Evolutionary conservation across 2,329 filamentous ascomycete genomes (phyloP).

Genomic region (Ustulina deusta): DNA sequence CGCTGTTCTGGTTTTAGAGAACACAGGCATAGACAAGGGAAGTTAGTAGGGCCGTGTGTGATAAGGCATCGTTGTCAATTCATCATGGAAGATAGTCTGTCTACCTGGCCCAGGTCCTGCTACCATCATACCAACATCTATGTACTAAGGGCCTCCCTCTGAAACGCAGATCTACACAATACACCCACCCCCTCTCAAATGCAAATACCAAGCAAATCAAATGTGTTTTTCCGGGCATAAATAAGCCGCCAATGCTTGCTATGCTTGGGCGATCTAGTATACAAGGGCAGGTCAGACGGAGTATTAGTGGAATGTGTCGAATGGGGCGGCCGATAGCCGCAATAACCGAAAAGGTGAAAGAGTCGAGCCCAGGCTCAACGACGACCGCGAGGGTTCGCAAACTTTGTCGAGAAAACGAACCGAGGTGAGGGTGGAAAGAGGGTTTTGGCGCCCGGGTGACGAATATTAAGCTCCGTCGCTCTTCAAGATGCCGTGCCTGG

Average conservation of each 20-base stretch:
- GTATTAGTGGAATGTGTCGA: not conserved
- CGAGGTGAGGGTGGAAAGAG: not conserved
- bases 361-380: not conserved
- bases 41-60: not conserved
- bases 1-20: not conserved
- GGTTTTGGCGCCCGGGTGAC: not conserved
- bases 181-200: not conserved
- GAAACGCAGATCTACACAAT: not conserved
- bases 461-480: not conserved
- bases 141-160: not conserved
- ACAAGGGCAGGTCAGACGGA: not conserved
- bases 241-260: not conserved
- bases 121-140: not conserved
- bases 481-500: not conserved
- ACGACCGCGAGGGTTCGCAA: not conserved
- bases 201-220: not conserved
- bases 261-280: not conserved
- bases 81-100: slow-evolving; percentile 4
- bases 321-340: too few species aligned
- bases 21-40: not conserved
- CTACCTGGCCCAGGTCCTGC: not conserved
- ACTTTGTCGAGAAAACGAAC: not conserved
- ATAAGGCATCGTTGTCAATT: slow-evolving; percentile 13
- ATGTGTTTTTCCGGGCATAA: not conserved
- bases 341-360: not conserved